Evolutionary conservation across 208 protist genomes (phyloP), one percentile per base, ranked within the genome.

Genomic region (Trypanosoma theileri): DNA sequence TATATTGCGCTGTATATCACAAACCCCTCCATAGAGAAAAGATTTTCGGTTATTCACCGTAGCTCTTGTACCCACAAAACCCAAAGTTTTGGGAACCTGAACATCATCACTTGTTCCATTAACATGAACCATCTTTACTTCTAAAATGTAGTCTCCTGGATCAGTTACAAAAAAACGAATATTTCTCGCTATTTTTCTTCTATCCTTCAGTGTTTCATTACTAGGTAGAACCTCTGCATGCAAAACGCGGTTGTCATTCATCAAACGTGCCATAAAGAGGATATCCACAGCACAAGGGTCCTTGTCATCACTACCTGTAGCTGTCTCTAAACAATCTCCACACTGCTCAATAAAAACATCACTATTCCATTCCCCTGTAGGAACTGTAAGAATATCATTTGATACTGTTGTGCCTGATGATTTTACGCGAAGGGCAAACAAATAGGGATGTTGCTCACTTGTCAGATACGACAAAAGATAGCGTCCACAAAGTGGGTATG

Each of bases 101-200:
- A 56, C 7, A 19, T 70, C 56, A 11, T 63, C 56, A 19, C 41
- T 63, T 13, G 28, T 40, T 17, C 70, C 48, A 16, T 75, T 70
- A 41, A 75, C 28, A 55, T 75, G 70, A 7, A 70, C 60, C 61
- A 75, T 57, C 22, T 61, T 75, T 19, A 75, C 70, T 46, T 75
- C 70, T 16, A 75, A 55, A 53, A 42, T 58, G 28, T 70, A 75
- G 0, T 58, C 35, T 13, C 60, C 70, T 44, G 70, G 70, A 45
- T 73, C 60, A 12, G 60, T 17, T 21, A 66, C 45, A 26, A 12
- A n/a, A 10, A 73, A 73, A 28, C 68, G 52, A 31, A 73, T 31
- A 7, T 44, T 41, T 45, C 28, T 42, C 19, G 28, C 35, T 21
- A 67, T 44, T 52, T 41, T 26, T 24, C 40, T 16, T 46, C 35